These are phyloP conservation scores for Chondrostereum purpureum DNA, from an alignment of 1,284 basidiomycete species.

Conservation along the genomic window DNA sequence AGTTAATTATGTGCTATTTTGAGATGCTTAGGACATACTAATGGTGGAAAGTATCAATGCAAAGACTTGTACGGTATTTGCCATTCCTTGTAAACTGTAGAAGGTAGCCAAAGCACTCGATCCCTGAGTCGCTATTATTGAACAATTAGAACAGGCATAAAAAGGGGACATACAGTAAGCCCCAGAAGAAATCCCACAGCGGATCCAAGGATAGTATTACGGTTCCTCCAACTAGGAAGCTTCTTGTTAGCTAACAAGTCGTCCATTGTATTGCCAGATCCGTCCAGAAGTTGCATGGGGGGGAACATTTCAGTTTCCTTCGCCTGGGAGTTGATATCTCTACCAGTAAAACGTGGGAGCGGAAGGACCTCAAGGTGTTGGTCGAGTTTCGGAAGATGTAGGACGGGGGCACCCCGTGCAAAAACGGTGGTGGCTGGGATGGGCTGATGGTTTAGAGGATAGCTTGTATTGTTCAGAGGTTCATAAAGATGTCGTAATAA, in stretches of 20 bases:
- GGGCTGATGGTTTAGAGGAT: conserved; percentile 33
- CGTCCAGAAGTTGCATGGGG: conserved; percentile 51
- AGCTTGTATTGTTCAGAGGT: conserved; percentile 7
- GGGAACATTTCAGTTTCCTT: conserved; percentile 40
- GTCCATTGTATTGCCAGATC: conserved; percentile 41
- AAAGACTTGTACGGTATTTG: conserved; percentile 65
- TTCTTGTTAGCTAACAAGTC: conserved; percentile 52
- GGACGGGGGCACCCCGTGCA: conserved; percentile 44
- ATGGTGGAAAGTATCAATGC: conserved; percentile 62
- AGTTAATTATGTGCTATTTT: neutral
- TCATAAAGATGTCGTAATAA: neutral
- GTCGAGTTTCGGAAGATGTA: conserved; percentile 57
- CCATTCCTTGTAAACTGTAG: conserved; percentile 62
- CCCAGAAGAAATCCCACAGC: conserved; percentile 37
- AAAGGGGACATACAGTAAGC: conserved; percentile 42
- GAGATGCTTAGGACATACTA: conserved; percentile 40
- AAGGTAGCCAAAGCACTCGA: conserved; percentile 60
- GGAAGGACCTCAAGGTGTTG: conserved; percentile 43
- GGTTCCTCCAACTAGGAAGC: conserved; percentile 47
- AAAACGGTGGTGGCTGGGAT: conserved; percentile 52
- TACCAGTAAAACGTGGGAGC: conserved; percentile 28
- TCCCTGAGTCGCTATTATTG: conserved; percentile 34
- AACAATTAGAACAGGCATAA: neutral
- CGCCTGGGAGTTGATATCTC: no score
- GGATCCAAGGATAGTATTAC: conserved; percentile 42